These are phyloP conservation scores for Lodderomyces elongisporus DNA, from an alignment of 1,139 yeast species.

Conservation along the genomic window DNA sequence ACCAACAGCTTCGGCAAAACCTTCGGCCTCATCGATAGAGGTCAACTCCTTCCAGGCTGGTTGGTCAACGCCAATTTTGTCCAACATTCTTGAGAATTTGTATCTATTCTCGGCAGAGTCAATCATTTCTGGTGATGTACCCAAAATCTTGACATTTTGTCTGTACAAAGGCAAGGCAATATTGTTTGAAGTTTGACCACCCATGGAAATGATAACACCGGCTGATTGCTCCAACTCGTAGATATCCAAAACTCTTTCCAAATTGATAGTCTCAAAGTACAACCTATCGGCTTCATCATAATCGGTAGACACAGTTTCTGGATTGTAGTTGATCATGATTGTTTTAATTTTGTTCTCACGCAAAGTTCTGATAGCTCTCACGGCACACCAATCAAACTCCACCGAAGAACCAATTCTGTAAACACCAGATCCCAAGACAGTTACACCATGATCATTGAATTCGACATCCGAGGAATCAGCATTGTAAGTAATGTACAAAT, in stretches of 20 bases:
- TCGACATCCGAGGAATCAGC: conserved; percentile 84
- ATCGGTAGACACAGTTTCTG: conserved; percentile 97
- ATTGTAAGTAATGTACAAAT: conserved; percentile 90
- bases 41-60: conserved; percentile 99
- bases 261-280: conserved; percentile 91
- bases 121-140: conserved; percentile 98
- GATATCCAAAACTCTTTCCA: conserved; percentile 93
- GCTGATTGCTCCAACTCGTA: conserved; percentile 87
- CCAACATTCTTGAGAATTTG: conserved; percentile 97
- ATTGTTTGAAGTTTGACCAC: conserved; percentile 98
- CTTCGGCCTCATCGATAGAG: conserved; percentile 88
- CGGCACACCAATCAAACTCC: conserved; percentile 96
- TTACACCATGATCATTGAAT: conserved; percentile 81
- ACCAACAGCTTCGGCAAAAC: conserved; percentile 83
- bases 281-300: conserved; percentile 97
- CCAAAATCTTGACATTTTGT: conserved; percentile 91
- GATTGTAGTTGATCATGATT: conserved; percentile 95
- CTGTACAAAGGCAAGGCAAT: conserved; percentile 92
- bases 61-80: conserved; percentile 94
- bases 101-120: conserved; percentile 98
- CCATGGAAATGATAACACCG: conserved; percentile 97
- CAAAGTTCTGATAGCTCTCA: conserved; percentile 89
- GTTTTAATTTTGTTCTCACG: conserved; percentile 86
- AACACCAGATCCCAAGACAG: conserved; percentile 92
- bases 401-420: conserved; percentile 94